Evolutionary conservation across 2,329 filamentous ascomycete genomes (phyloP).

Genomic region (Alternaria postmessia): DNA sequence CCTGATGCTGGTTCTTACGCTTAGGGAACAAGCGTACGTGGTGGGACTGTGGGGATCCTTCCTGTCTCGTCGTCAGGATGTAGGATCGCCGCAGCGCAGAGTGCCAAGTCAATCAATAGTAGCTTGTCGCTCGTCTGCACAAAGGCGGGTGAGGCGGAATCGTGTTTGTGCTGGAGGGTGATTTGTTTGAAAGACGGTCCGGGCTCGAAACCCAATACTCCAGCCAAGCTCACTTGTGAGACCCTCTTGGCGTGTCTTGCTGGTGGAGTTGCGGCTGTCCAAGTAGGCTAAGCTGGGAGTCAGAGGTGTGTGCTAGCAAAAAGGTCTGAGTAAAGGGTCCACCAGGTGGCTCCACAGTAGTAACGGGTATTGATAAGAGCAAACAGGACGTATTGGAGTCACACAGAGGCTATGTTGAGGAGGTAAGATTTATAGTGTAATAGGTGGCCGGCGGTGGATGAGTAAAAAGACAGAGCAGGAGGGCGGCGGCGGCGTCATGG

Average conservation of each 20-base stretch:
- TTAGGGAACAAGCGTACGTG: conserved; percentile 10
- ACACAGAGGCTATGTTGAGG: background rate
- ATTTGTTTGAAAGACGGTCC: conserved; percentile 34
- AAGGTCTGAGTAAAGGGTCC: conserved; percentile 20
- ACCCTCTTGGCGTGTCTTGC: conserved; percentile 16
- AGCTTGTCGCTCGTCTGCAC: conserved; percentile 11
- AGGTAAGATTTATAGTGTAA: conserved; percentile 8
- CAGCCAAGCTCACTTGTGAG: conserved; percentile 29
- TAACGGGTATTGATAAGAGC: conserved; percentile 18
- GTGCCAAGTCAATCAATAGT: conserved; percentile 16
- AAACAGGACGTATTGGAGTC: background rate
- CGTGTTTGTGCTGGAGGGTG: conserved; percentile 20
- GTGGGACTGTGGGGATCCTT: conserved; percentile 15
- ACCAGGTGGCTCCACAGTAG: conserved; percentile 23
- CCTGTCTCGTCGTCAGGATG: conserved; percentile 1
- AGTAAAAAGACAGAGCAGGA: background rate
- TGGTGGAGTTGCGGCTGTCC: conserved; percentile 6
- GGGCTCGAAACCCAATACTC: conserved; percentile 30
- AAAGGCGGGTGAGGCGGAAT: conserved; percentile 12
- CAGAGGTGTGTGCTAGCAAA: conserved; percentile 15
- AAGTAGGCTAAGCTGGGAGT: conserved; percentile 8
- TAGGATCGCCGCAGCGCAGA: conserved; percentile 9
- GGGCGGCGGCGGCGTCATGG: conserved; percentile 4
- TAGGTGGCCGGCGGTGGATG: background rate
- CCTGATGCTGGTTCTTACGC: conserved; percentile 10